phyloP scores from a whole-genome alignment of 2,329 filamentous ascomycete genomes.

The Diaporthe citrichinensis region DNA sequence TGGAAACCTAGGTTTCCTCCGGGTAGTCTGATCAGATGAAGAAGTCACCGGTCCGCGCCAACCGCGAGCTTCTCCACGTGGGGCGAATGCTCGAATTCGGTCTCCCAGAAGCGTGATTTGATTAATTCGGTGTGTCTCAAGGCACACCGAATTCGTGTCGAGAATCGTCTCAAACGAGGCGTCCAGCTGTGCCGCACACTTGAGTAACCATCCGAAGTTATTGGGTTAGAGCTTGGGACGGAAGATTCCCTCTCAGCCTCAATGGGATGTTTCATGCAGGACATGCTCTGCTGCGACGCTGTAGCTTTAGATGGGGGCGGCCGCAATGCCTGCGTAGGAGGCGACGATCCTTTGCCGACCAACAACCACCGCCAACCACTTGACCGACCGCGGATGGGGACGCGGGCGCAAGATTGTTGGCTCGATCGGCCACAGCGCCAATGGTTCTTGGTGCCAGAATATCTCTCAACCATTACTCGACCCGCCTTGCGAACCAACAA shows the following conservation, averaged over 20 bases:
- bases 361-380: background rate
- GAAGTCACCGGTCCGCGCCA: background rate
- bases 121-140: background rate
- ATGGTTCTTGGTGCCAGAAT: background rate
- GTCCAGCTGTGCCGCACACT: background rate
- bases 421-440: constrained; percentile 33
- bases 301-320: constrained; percentile 7
- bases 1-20: background rate
- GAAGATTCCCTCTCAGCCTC: constrained; percentile 31
- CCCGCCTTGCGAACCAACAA: constrained; percentile 21
- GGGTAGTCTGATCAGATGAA: constrained; percentile 8
- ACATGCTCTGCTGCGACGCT: constrained; percentile 19
- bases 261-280: constrained; percentile 27
- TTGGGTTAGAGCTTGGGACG: constrained; percentile 17
- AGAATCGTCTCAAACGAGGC: background rate
- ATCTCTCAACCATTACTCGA: background rate
- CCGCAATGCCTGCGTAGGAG: background rate
- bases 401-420: constrained; percentile 12
- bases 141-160: background rate
- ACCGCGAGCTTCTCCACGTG: background rate
- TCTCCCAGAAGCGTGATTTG: background rate
- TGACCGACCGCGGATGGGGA: background rate
- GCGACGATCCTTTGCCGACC: constrained; percentile 20
- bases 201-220: background rate
- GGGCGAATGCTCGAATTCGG: constrained; percentile 2